phyloP scores from a whole-genome alignment of 2,329 filamentous ascomycete genomes.

The Colletotrichum lentis region DNA sequence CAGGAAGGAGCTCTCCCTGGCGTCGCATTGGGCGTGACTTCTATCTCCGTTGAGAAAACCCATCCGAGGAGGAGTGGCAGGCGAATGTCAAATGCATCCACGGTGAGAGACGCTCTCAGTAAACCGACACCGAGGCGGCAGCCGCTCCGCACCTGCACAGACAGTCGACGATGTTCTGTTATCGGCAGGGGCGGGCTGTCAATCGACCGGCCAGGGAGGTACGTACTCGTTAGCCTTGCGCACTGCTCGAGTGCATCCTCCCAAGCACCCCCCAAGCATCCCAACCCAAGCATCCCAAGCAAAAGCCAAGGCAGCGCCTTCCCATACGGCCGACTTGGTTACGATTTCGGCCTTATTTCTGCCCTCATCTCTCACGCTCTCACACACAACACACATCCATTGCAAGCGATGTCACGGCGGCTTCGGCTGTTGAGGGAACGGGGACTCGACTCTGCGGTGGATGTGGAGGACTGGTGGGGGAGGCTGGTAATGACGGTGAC shows the following conservation, averaged over 20 bases:
- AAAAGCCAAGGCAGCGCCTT: constrained; percentile 23
- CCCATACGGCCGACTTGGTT: constrained; percentile 11
- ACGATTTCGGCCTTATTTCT: not conserved
- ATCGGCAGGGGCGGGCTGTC: constrained; percentile 22
- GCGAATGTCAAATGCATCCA: not conserved
- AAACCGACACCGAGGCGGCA: constrained; percentile 11
- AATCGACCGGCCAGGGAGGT: constrained; percentile 21
- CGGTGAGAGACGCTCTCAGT: not conserved
- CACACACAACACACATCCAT: not conserved
- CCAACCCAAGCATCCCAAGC: not conserved
- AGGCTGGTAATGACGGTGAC: not conserved
- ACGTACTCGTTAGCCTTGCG: constrained; percentile 3
- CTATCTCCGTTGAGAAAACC: constrained; percentile 10
- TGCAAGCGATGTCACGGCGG: not conserved
- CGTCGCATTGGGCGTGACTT: constrained; percentile 20
- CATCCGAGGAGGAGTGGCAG: not conserved
- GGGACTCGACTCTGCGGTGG: not conserved
- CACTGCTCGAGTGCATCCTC: not conserved
- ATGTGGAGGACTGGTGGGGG: no score
- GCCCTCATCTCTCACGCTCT: constrained; percentile 8
- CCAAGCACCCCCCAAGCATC: no score
- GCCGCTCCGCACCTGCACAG: constrained; percentile 1
- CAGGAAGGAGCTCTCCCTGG: constrained; percentile 28
- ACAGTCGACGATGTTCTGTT: constrained; percentile 18
- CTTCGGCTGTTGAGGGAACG: not conserved